These are phyloP conservation scores for Chrysanthemum seticuspe DNA, from an alignment of 129 eudicot species.

Conservation along the genomic window DNA sequence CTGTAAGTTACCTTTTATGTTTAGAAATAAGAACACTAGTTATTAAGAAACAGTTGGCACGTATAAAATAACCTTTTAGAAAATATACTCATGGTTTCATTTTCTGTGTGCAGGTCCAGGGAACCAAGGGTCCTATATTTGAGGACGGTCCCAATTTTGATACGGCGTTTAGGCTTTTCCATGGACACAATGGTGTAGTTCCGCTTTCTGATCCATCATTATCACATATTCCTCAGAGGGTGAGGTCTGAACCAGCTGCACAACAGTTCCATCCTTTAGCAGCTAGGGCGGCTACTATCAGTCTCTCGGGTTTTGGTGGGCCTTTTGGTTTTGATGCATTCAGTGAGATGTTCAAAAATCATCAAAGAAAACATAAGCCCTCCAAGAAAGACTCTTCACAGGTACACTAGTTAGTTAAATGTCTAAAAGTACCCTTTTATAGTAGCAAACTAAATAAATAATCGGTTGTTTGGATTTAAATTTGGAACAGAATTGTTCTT, in stretches of 20 bases:
- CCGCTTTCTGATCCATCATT: constrained; percentile 79
- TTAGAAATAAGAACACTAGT: too few species aligned
- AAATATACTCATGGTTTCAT: constrained; percentile 11
- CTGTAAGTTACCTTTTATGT: constrained; percentile 53
- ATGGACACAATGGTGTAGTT: constrained; percentile 92
- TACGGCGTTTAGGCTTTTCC: constrained; percentile 79
- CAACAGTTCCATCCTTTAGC: constrained; percentile 90
- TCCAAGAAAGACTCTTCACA: constrained; percentile 62
- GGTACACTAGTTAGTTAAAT: constrained; percentile 35
- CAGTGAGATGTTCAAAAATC: constrained; percentile 68
- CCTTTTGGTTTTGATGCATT: constrained; percentile 82
- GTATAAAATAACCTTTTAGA: constrained; percentile 1
- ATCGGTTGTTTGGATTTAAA: not conserved
- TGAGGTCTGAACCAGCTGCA: constrained; percentile 46
- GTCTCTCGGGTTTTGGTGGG: constrained; percentile 87
- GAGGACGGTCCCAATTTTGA: constrained; percentile 99
- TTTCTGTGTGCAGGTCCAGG: constrained; percentile 43
- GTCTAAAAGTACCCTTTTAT: not conserved
- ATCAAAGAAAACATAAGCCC: constrained; percentile 54
- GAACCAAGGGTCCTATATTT: constrained; percentile 93
- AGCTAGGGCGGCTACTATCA: constrained; percentile 91
- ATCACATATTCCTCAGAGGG: constrained; percentile 40
- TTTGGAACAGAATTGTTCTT: not conserved
- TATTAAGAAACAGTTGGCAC: not conserved
- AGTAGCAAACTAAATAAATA: not conserved